Evolutionary conservation across 768 basidiomycete genomes (phyloP).

Genomic region (Aureoboletus auriporus): DNA sequence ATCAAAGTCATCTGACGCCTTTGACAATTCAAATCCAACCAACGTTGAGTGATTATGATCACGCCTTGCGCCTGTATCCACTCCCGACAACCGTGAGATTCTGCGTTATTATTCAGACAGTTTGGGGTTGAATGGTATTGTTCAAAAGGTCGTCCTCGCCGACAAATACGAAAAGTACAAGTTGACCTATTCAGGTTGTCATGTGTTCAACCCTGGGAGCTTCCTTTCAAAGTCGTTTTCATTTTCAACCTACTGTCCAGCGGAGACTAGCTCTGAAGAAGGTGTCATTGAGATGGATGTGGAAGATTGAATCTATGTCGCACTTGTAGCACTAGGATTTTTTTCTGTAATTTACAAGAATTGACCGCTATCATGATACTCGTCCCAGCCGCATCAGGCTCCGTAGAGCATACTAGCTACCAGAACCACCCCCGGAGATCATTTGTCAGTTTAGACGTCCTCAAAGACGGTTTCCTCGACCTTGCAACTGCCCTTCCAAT

Average conservation of each 20-base stretch:
- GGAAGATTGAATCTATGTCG: conserved; percentile 28
- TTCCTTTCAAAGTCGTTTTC: conserved; percentile 79
- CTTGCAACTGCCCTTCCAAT: conserved; percentile 70
- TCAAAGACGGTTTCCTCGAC: conserved; percentile 51
- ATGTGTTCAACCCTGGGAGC: conserved; percentile 96
- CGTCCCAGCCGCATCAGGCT: no score
- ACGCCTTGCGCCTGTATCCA: conserved; percentile 88
- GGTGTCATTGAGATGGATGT: conserved; percentile 43
- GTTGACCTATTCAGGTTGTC: conserved; percentile 95
- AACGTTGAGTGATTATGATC: conserved; percentile 85
- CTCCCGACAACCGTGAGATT: conserved; percentile 81
- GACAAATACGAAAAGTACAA: conserved; percentile 97
- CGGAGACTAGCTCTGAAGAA: conserved; percentile 80
- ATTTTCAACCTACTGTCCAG: conserved; percentile 90
- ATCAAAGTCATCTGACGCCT: conserved; percentile 93
- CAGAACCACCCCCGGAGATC: no score
- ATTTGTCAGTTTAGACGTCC: no score
- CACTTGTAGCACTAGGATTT: no score
- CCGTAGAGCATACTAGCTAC: no score
- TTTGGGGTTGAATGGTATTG: conserved; percentile 4
- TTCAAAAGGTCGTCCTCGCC: conserved; percentile 75
- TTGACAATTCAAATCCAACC: conserved; percentile 83
- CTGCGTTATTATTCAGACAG: neutral
- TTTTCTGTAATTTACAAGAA: no score
- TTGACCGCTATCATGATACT: no score